phyloP scores from a whole-genome alignment of 2,329 filamentous ascomycete genomes.

The Thielaviopsis punctulata region DNA sequence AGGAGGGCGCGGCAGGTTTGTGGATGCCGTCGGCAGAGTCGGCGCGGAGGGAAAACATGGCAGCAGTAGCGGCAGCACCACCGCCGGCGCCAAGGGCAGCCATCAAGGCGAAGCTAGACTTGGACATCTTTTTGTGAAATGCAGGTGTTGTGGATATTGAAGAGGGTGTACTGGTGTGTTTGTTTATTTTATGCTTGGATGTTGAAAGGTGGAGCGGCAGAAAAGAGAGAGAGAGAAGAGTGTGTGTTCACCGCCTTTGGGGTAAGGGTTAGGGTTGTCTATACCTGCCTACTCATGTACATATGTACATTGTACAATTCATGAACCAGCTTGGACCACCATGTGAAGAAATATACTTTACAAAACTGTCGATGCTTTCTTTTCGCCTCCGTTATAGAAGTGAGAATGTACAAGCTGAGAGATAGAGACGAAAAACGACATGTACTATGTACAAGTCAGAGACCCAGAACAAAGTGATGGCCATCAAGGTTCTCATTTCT shows the following conservation, averaged over 20 bases:
- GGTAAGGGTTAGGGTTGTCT: background rate
- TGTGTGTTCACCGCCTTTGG: background rate
- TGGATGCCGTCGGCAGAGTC: slow-evolving; percentile 13
- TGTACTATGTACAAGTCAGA: background rate
- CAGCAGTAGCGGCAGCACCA: slow-evolving; percentile 55
- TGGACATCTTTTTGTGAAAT: slow-evolving; percentile 45
- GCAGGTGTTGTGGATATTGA: too few relatives aligned
- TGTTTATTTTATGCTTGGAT: background rate
- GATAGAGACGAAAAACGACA: background rate
- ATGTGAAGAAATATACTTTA: too few relatives aligned
- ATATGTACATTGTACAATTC: too few relatives aligned
- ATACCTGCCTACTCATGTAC: background rate
- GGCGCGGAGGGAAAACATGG: slow-evolving; percentile 44
- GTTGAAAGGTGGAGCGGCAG: background rate
- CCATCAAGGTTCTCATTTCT: background rate
- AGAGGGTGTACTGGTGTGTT: too few relatives aligned
- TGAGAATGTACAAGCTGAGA: too few relatives aligned
- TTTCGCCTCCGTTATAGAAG: too few relatives aligned
- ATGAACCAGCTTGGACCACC: too few relatives aligned
- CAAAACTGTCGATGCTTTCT: too few relatives aligned
- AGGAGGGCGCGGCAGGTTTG: slow-evolving; percentile 18
- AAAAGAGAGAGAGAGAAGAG: background rate
- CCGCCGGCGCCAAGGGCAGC: slow-evolving; percentile 61
- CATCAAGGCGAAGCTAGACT: slow-evolving; percentile 57
- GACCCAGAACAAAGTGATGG: background rate